Base-by-base conservation (phyloP, 331 rosid genomes). In the Cydonia oblonga region DNA sequence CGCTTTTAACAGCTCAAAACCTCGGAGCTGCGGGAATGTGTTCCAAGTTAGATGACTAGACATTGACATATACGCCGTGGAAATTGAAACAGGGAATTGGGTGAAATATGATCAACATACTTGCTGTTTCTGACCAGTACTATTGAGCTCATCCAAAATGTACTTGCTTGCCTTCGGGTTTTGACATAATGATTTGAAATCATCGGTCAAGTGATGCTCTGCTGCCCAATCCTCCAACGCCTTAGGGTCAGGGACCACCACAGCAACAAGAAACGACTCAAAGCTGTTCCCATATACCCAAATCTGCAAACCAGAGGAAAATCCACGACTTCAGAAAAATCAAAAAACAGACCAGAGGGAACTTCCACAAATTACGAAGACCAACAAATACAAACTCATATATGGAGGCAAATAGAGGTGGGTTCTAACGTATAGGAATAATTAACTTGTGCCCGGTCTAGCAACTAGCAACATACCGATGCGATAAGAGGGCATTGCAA, bases 251-350 rank as follows among this genome's bases (percentile, higher is more conserved):
- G 97, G 96, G 74, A 91, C 88, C 57, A 82, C 96, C 73, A 93
- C 91, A 65, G 95, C 96, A 80, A 93, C 98, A 58, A 93, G 89
- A 79, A 82, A 93, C 18, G 98, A 87, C 86, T 93, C 96, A 22
- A 90, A 93, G 81, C 96, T 93, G 85, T 89, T 91, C 75, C 98
- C 98, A 25, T 93, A 87, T 62, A 93, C 95, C 98, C 97, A 93
- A 71, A 93, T 81, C 98, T 93, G 82, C 29, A 33, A 0, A 32
- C 53, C 71, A 33, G 54, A 76, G 67, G 25, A 79, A 59, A 40
- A 26, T 71, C 29, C 16, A 67, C n/a, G 14, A 56, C 65, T 67
- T 23, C 69, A 52, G 12, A 24, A 29, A 61, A 61, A 9, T 38
- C 42, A 38, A 38, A 38, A 38, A 3, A 9, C 32, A 29, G 6